Base-by-base conservation (phyloP, 2,329 filamentous ascomycete species). In the Alternaria dauci region DNA sequence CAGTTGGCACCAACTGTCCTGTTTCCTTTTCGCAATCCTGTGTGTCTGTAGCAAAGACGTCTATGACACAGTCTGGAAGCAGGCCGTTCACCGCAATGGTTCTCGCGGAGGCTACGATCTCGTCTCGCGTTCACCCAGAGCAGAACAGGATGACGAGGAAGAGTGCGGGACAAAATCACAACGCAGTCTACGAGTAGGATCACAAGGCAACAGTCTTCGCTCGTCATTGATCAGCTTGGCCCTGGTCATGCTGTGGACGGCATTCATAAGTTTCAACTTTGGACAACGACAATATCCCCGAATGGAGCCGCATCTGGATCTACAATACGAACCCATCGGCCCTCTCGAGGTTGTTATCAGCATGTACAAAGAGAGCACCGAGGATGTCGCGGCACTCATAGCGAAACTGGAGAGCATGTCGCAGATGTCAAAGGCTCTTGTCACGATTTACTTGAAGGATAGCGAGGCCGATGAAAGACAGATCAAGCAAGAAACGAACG, bases 261-360 rank as follows among this genome's bases (percentile, higher is more conserved):
- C 56, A 16, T 69, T 64, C 46, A n/a, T 62, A 28, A 44, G 44
- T 26, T 52, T 69, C n/a, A 72, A 72, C 46, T 72, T 70, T 42
- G 63, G 62, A 28, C 52, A 64, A 38, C 54, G 61, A 39, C 54
- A 50, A 26, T 48, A 64, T 23, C 46, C 26, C 28, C 55, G 38
- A 9, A n/a, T 46, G 18, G 56, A 34, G 36, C 54, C 61, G 36
- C 54, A 53, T 12, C 57, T 73, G 12, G 70, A 73, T 52, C 23
- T 46, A 2, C 43, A 52, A 0, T 79, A 77, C 53, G 43, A 58
- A 25, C 62, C 76, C 1, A 16, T 36, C 7, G 52, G 55, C 5
- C 47, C 60, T 16, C 50, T 72, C 23, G 77, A 80, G 48, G 68
- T 80, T 14, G 78, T 80, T 4, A 68, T 80, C 52, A 78, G 73